These are phyloP conservation scores for Avena eriantha DNA, from an alignment of 176 grass and related monocot species.

Conservation along the genomic window DNA sequence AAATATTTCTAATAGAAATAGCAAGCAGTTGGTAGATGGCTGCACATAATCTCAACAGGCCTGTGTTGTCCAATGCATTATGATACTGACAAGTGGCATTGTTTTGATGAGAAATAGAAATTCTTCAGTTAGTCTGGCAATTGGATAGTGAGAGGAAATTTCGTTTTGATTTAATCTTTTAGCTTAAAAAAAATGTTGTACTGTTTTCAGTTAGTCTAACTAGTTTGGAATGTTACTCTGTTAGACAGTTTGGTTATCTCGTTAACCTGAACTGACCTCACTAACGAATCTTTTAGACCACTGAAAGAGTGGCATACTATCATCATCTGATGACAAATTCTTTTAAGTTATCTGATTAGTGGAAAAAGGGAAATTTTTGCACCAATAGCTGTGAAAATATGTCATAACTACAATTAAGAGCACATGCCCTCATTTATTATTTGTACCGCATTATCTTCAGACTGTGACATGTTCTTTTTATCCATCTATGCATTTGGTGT, in stretches of 20 bases:
- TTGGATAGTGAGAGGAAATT: neutral
- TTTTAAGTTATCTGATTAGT: neutral
- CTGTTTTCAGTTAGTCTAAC: neutral
- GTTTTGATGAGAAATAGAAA: neutral
- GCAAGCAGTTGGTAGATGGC: slow-evolving; percentile 27
- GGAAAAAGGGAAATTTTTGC: neutral
- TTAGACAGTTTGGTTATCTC: neutral
- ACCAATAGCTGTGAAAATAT: slow-evolving; percentile 4
- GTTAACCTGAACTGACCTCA: neutral
- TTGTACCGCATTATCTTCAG: neutral
- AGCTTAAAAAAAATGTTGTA: neutral
- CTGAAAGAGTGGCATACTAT: neutral
- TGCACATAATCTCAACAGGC: neutral
- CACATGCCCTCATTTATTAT: slow-evolving; percentile 2
- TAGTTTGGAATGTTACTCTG: neutral
- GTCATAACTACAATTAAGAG: slow-evolving; percentile 4
- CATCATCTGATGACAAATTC: neutral
- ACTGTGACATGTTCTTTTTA: neutral
- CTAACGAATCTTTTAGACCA: neutral
- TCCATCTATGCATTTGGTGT: neutral
- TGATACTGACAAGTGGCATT: neutral
- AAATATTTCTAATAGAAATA: slow-evolving; percentile 19
- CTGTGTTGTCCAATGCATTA: no score
- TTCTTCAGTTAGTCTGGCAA: neutral
- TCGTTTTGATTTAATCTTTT: neutral